phyloP scores from a whole-genome alignment of 139 green algal species.

The Closterium sp. region DNA sequence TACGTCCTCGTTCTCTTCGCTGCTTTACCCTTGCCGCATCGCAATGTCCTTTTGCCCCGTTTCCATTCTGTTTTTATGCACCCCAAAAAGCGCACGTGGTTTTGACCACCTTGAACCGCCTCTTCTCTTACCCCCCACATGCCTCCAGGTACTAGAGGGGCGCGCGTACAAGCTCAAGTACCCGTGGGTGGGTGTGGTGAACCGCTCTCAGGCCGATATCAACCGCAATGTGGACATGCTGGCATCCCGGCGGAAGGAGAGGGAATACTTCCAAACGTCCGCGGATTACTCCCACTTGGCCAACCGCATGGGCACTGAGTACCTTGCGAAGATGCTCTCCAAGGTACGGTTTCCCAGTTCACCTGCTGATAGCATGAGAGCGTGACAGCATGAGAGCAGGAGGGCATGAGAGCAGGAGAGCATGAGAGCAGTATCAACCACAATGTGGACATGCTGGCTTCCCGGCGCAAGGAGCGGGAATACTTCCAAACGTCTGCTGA shows the following conservation, averaged over 20 bases:
- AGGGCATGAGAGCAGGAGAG: no score
- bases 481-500: no score
- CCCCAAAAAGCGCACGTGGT: no score
- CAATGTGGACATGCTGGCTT: constrained; percentile 43
- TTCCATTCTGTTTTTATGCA: no score
- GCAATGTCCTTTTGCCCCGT: background rate
- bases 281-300: constrained; percentile 39
- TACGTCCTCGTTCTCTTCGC: background rate
- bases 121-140: no score
- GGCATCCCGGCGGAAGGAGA: constrained; percentile 36
- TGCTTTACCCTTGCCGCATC: background rate
- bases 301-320: constrained; percentile 41
- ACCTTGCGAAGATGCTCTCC: constrained; percentile 46
- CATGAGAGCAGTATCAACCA: no score
- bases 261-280: constrained; percentile 46
- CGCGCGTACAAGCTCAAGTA: constrained; percentile 40
- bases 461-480: background rate
- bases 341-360: constrained; percentile 6
- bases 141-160: constrained; percentile 45
- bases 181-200: constrained; percentile 59
- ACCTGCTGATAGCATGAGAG: no score
- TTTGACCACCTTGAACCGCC: no score
- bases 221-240: constrained; percentile 51
- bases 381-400: no score
- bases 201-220: constrained; percentile 60